A percentile compares a stretch with the other conserved stretches of the same genome.
Conservation (phyloP, 306 rosid species). For the Comarum palustre region DNA sequence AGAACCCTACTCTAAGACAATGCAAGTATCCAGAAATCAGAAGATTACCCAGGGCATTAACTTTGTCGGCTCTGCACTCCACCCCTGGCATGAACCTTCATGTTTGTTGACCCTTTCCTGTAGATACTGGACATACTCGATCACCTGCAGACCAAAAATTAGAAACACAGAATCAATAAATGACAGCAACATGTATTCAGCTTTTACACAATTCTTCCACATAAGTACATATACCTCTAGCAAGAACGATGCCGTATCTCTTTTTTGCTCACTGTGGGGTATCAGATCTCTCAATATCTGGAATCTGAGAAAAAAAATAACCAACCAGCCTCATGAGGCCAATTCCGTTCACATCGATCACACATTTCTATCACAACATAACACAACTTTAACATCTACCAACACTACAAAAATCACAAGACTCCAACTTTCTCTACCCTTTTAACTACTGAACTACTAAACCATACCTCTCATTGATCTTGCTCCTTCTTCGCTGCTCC, state of each 20-base stretch:
- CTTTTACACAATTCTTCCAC: constrained; percentile 1
- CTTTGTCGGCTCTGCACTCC: constrained; percentile 84
- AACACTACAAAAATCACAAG: constrained; percentile 9
- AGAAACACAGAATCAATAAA: background rate
- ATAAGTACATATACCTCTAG: constrained; percentile 62
- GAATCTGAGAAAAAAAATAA: constrained; percentile 64
- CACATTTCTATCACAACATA: constrained; percentile 1
- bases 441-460: background rate
- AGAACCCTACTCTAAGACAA: background rate
- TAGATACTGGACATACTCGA: constrained; percentile 86
- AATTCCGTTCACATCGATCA: constrained; percentile 6
- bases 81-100: constrained; percentile 87
- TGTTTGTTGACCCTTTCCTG: constrained; percentile 81
- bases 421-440: constrained; percentile 7
- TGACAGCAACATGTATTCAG: background rate
- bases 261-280: constrained; percentile 93
- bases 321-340: constrained; percentile 17
- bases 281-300: constrained; percentile 97
- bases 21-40: constrained; percentile 9
- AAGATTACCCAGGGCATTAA: constrained; percentile 89
- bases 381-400: background rate
- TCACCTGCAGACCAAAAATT: constrained; percentile 55
- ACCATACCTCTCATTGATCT: constrained; percentile 94
- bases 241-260: constrained; percentile 93
- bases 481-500: constrained; percentile 98